Evolutionary conservation across 768 basidiomycete genomes (phyloP).

Genomic region (Pleurotus platypus): DNA sequence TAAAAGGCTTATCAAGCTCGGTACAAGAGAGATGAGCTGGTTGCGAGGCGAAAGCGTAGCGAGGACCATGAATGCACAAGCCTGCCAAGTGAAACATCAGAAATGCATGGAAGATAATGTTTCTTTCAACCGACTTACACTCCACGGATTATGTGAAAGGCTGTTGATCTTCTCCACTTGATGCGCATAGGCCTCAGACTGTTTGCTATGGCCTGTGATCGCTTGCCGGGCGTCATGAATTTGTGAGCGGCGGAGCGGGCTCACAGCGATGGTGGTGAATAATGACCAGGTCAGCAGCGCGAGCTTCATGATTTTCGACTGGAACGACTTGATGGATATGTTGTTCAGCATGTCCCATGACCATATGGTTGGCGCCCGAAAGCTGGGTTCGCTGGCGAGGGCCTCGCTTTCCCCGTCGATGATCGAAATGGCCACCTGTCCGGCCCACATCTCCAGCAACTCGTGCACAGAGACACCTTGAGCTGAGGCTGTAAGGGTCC

Average conservation of each 20-base stretch:
- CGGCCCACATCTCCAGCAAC: background rate
- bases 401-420: background rate
- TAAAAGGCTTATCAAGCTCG: slow-evolving; percentile 14
- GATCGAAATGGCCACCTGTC: background rate
- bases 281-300: background rate
- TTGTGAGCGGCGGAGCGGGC: background rate
- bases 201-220: background rate
- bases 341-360: background rate
- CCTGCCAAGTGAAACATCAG: background rate
- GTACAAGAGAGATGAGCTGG: slow-evolving; percentile 14
- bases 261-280: background rate
- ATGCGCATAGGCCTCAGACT: background rate
- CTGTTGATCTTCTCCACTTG: background rate
- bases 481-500: too few relatives aligned
- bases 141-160: background rate
- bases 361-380: background rate
- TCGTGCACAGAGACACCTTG: too few relatives aligned
- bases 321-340: background rate
- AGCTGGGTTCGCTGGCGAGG: background rate
- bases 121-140: background rate
- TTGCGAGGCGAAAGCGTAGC: slow-evolving; percentile 13
- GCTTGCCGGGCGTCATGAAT: background rate
- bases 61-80: background rate
- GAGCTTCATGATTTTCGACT: background rate
- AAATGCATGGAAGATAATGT: background rate